phyloP scores from a whole-genome alignment of 495 filamentous ascomycete species.

The Aspergillus nidulans region DNA sequence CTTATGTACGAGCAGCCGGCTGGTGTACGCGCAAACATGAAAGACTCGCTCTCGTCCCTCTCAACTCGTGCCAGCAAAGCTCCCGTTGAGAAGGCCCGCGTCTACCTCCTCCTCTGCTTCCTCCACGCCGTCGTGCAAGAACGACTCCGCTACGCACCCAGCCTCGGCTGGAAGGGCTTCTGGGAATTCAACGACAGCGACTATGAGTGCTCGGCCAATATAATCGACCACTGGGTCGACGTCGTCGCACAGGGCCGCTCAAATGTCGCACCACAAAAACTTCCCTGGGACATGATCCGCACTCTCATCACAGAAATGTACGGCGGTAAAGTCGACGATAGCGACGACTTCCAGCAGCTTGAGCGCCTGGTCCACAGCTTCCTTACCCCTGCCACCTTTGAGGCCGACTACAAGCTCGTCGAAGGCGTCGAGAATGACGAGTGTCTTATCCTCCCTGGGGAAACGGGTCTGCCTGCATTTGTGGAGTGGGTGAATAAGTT shows the following conservation, averaged over 20 bases:
- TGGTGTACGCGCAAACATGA: slow-evolving; percentile 97
- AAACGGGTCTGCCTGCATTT: slow-evolving; percentile 81
- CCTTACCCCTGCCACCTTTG: slow-evolving; percentile 83
- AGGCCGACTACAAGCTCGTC: slow-evolving; percentile 85
- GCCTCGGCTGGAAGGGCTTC: slow-evolving; percentile 95
- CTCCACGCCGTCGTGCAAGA: slow-evolving; percentile 96
- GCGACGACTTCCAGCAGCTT: slow-evolving; percentile 75
- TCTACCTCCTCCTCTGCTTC: slow-evolving; percentile 92
- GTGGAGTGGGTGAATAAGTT: slow-evolving; percentile 86
- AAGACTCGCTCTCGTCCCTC: slow-evolving; percentile 85
- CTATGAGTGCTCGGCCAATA: slow-evolving; percentile 93
- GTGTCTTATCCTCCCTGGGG: slow-evolving; percentile 68
- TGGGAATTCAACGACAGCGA: slow-evolving; percentile 99
- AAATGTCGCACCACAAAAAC: slow-evolving; percentile 87
- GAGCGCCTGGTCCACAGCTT: slow-evolving; percentile 65
- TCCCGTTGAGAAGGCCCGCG: slow-evolving; percentile 84
- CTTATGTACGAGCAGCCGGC: slow-evolving; percentile 98
- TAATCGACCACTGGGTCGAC: slow-evolving; percentile 95
- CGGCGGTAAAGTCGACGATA: slow-evolving; percentile 95
- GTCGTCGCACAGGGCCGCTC: slow-evolving; percentile 72
- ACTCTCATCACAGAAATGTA: slow-evolving; percentile 91
- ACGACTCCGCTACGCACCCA: slow-evolving; percentile 89
- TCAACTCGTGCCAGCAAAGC: slow-evolving; percentile 70
- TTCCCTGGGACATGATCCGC: slow-evolving; percentile 96
- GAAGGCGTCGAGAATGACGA: slow-evolving; percentile 56